Evolutionary conservation across 345 rosid genomes (phyloP).

Genomic region (Melastoma malabathricum): DNA sequence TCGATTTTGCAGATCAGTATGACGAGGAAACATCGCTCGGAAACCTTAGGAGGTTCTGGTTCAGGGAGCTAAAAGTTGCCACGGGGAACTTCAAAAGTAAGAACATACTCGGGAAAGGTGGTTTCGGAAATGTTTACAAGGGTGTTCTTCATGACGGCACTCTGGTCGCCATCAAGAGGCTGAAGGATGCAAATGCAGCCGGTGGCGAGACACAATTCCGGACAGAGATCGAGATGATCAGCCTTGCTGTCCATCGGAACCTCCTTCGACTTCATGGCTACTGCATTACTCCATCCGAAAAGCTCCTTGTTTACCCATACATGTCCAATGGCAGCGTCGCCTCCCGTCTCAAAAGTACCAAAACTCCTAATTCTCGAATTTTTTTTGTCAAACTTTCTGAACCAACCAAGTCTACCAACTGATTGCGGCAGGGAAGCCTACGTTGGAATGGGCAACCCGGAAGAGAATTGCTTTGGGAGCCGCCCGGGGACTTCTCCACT

Average conservation of each 20-base stretch:
- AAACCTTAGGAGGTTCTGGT: conserved; percentile 65
- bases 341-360: conserved; percentile 78
- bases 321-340: conserved; percentile 98
- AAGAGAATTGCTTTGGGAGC: conserved; percentile 88
- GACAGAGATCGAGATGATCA: conserved; percentile 90
- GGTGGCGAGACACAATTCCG: conserved; percentile 79
- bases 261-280: conserved; percentile 71
- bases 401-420: no score
- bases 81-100: conserved; percentile 73
- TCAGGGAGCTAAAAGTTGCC: conserved; percentile 71
- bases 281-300: conserved; percentile 57
- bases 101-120: conserved; percentile 81
- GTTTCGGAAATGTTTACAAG: conserved; percentile 89
- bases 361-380: neutral
- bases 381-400: no score
- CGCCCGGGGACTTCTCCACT: conserved; percentile 77
- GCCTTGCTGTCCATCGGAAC: conserved; percentile 87
- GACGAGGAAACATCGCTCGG: conserved; percentile 65
- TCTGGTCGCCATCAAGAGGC: conserved; percentile 68
- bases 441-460: conserved; percentile 78
- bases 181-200: conserved; percentile 62
- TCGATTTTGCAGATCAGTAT: conserved; percentile 39
- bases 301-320: conserved; percentile 84
- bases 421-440: conserved; percentile 49
- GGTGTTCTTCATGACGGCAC: conserved; percentile 73